Conservation (phyloP, 108 stramenopile species). For the Fragilaria radians region DNA sequence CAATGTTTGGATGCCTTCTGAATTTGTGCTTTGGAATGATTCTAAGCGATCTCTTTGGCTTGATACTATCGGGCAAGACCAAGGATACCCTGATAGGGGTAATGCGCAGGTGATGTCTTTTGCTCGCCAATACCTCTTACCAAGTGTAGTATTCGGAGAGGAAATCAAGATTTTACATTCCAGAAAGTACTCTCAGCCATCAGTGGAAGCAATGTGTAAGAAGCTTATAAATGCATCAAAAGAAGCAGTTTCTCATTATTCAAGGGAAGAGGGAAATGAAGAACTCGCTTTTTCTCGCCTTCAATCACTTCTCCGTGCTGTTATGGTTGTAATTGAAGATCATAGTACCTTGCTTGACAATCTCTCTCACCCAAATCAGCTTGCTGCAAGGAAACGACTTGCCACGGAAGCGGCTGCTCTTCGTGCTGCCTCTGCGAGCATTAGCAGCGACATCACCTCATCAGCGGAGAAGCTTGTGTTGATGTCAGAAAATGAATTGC, state of each 20-base stretch:
- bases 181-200: conserved; percentile 33
- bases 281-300: conserved; percentile 55
- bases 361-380: neutral
- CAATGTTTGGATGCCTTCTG: conserved; percentile 67
- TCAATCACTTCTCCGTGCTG: conserved; percentile 54
- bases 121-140: conserved; percentile 67
- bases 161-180: conserved; percentile 3
- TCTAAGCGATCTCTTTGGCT: conserved; percentile 57
- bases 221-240: conserved; percentile 41
- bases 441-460: conserved; percentile 45
- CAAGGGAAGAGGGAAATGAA: conserved; percentile 57
- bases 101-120: conserved; percentile 67
- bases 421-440: conserved; percentile 32
- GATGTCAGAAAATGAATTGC: conserved; percentile 7
- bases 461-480: conserved; percentile 32
- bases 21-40: conserved; percentile 70
- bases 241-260: conserved; percentile 44
- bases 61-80: conserved; percentile 45
- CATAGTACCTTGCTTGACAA: conserved; percentile 7
- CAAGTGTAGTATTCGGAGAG: conserved; percentile 10
- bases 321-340: conserved; percentile 41
- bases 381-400: conserved; percentile 7
- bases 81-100: conserved; percentile 36
- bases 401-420: conserved; percentile 36
- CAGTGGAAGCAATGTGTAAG: conserved; percentile 41